Conservation (phyloP, 345 rosid genomes). For the Ceriops zippeliana region DNA sequence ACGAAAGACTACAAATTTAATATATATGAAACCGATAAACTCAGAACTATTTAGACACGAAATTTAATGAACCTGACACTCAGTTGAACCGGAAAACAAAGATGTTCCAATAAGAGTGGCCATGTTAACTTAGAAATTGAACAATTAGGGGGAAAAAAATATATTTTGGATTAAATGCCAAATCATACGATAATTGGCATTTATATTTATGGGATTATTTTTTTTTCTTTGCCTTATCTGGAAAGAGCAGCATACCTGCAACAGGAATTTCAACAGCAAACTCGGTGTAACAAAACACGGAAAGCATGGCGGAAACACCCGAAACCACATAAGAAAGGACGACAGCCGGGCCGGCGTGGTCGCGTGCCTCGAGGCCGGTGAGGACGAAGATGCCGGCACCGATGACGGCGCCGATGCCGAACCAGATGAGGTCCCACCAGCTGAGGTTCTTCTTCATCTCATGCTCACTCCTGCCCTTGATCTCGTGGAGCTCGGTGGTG, state of each 20-base stretch:
- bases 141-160: too few relatives aligned
- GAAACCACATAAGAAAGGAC: constrained; percentile 22
- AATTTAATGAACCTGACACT: too few relatives aligned
- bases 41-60: too few relatives aligned
- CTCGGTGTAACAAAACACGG: constrained; percentile 28
- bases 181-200: too few relatives aligned
- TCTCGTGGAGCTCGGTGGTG: constrained; percentile 16
- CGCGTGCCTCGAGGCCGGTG: constrained; percentile 21
- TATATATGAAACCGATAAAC: too few relatives aligned
- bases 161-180: too few relatives aligned
- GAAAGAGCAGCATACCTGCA: constrained; percentile 11
- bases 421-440: constrained; percentile 34
- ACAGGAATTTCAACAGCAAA: constrained; percentile 30
- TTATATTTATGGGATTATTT: too few relatives aligned
- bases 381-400: constrained; percentile 28
- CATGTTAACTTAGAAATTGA: too few relatives aligned
- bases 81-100: too few relatives aligned
- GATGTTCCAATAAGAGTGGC: too few relatives aligned
- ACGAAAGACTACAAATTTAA: too few relatives aligned
- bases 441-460: constrained; percentile 26
- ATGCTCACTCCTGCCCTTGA: constrained; percentile 22
- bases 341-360: constrained; percentile 23
- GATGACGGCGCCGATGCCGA: constrained; percentile 21
- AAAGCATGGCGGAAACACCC: constrained; percentile 26
- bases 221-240: too few relatives aligned